Evolutionary conservation across 2,329 filamentous ascomycete species (phyloP).

Genomic region (Macroventuria anomochaeta): DNA sequence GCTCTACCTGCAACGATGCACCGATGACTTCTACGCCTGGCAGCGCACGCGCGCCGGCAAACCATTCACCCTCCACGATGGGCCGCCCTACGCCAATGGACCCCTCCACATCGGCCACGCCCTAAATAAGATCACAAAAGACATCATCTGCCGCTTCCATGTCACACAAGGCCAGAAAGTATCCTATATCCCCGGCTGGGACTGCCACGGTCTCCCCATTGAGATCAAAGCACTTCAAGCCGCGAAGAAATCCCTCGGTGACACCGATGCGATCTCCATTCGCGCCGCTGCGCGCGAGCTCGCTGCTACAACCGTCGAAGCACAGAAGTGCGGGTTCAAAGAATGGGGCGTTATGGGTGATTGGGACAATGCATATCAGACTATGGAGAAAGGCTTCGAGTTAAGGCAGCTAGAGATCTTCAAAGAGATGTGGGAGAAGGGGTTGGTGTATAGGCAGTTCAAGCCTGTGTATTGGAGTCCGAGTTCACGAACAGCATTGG

Average conservation of each 20-base stretch:
- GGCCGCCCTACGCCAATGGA: slow-evolving; percentile 95
- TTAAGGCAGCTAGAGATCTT: slow-evolving; percentile 77
- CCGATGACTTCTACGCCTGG: slow-evolving; percentile 90
- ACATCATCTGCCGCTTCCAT: slow-evolving; percentile 85
- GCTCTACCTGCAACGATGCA: slow-evolving; percentile 74
- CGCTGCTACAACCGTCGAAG: slow-evolving; percentile 70
- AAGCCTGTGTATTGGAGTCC: slow-evolving; percentile 90
- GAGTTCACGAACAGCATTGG: slow-evolving; percentile 77
- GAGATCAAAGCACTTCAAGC: slow-evolving; percentile 89
- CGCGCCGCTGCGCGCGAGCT: slow-evolving; percentile 69
- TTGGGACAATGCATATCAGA: slow-evolving; percentile 78
- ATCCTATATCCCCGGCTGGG: slow-evolving; percentile 90
- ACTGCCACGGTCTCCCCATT: slow-evolving; percentile 96
- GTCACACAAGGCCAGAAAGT: slow-evolving; percentile 78
- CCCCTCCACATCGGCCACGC: slow-evolving; percentile 91
- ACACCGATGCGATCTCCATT: slow-evolving; percentile 61
- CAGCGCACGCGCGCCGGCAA: slow-evolving; percentile 62
- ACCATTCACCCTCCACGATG: slow-evolving; percentile 87
- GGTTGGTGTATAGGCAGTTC: slow-evolving; percentile 75
- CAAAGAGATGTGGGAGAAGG: slow-evolving; percentile 72
- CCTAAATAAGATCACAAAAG: slow-evolving; percentile 95
- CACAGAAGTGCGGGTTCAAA: slow-evolving; percentile 76
- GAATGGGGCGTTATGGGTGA: slow-evolving; percentile 81
- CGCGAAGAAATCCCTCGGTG: slow-evolving; percentile 48
- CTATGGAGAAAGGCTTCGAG: slow-evolving; percentile 79